Percentiles rank a stretch among this genome's conserved stretches.
Conservation (phyloP, 225 moss, liverwort and hornwort species). For the Ulota crispa region DNA sequence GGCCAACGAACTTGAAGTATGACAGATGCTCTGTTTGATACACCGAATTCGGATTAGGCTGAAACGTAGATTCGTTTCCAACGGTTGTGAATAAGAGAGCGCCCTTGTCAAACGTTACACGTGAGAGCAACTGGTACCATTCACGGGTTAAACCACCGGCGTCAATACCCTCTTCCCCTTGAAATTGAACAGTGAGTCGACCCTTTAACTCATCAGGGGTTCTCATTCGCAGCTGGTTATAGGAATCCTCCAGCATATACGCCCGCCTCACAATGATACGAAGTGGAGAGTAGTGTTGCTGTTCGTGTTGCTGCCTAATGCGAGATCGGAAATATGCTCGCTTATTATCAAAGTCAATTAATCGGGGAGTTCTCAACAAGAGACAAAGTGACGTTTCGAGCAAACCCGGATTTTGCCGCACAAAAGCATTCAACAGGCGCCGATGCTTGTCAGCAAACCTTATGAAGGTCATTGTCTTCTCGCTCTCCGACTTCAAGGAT, state of each 20-base stretch:
- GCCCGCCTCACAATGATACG: conserved; percentile 79
- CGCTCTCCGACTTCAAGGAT: conserved; percentile 50
- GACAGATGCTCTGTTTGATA: conserved; percentile 95
- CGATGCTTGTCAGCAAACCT: conserved; percentile 96
- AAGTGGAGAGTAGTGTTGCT: conserved; percentile 96
- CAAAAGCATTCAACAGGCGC: conserved; percentile 84
- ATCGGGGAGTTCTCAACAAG: conserved; percentile 75
- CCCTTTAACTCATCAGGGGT: conserved; percentile 96
- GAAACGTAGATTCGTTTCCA: conserved; percentile 90
- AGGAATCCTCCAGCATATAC: conserved; percentile 95
- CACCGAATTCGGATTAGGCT: conserved; percentile 94
- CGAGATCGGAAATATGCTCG: conserved; percentile 91
- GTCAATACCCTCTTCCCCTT: conserved; percentile 99
- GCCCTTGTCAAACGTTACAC: conserved; percentile 93
- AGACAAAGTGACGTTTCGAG: conserved; percentile 77
- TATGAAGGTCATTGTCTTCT: conserved; percentile 91
- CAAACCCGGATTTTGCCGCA: conserved; percentile 80
- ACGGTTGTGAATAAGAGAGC: conserved; percentile 92
- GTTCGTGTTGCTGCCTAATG: conserved; percentile 96
- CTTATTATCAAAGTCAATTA: conserved; percentile 99
- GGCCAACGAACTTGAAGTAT: conserved; percentile 97
- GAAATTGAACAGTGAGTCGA: conserved; percentile 88
- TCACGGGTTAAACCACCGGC: conserved; percentile 94
- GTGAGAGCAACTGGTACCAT: conserved; percentile 91
- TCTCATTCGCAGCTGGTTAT: conserved; percentile 95